Percentiles rank a stretch among this genome's conserved stretches.
These are phyloP conservation scores for Quercus phellos DNA, from an alignment of 331 rosid genomes.

Conservation along the genomic window DNA sequence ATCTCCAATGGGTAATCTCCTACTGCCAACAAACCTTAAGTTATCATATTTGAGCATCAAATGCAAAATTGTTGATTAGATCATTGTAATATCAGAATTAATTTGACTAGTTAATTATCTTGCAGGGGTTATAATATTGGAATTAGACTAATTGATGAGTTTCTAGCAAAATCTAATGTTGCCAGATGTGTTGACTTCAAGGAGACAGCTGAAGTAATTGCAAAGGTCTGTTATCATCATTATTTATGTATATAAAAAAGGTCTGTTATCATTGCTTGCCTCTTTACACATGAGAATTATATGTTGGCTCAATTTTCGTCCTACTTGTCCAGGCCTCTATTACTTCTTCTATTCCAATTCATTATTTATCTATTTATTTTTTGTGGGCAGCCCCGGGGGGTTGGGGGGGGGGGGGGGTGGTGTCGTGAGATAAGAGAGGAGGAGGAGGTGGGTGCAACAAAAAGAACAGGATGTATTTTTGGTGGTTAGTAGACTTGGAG, in stretches of 20 bases:
- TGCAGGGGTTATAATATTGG: slow-evolving; percentile 97
- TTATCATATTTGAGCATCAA: not conserved
- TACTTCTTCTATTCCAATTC: not conserved
- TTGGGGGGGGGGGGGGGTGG: too few relatives aligned
- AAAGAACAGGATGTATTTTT: too few relatives aligned
- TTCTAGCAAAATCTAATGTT: slow-evolving; percentile 91
- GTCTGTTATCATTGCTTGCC: not conserved
- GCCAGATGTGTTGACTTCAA: slow-evolving; percentile 90
- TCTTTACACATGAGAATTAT: not conserved
- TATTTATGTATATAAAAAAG: too few relatives aligned
- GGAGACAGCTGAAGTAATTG: slow-evolving; percentile 92
- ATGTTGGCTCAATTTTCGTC: not conserved
- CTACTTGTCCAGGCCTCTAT: not conserved
- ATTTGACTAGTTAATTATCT: slow-evolving; percentile 13
- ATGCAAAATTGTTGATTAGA: not conserved
- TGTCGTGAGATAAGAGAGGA: too few relatives aligned
- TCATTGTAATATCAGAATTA: not conserved
- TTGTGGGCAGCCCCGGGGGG: not conserved
- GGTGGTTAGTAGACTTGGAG: not conserved
- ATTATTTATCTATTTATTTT: too few relatives aligned
- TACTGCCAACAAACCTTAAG: not conserved
- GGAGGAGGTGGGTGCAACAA: too few relatives aligned
- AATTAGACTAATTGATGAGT: slow-evolving; percentile 86
- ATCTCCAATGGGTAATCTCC: not conserved
- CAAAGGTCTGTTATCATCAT: slow-evolving; percentile 55